A percentile compares a stretch with the other conserved stretches of the same genome.
Evolutionary conservation across 495 filamentous ascomycete genomes (phyloP).

Genomic region (Penicillium riverlandense): DNA sequence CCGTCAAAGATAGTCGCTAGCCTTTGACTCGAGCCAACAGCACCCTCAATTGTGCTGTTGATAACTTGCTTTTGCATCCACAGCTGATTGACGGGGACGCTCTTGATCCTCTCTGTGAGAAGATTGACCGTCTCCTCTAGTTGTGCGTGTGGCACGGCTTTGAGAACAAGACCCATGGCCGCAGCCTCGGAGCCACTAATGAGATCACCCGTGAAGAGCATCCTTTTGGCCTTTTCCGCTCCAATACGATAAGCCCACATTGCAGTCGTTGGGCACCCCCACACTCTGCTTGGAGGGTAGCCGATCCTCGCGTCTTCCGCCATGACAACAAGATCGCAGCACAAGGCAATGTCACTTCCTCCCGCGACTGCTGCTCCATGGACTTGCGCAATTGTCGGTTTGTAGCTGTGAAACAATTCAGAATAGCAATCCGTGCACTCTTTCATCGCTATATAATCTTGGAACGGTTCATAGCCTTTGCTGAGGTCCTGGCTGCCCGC

Average conservation of each 20-base stretch:
- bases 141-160: conserved; percentile 2
- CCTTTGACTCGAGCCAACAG: too few relatives aligned
- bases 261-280: conserved; percentile 1
- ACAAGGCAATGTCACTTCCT: conserved; percentile 7
- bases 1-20: too few relatives aligned
- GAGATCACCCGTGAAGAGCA: conserved; percentile 3
- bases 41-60: too few relatives aligned
- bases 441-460: too few relatives aligned
- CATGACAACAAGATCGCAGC: conserved; percentile 4
- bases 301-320: conserved; percentile 2
- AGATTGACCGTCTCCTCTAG: background rate
- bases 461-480: too few relatives aligned
- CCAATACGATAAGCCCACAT: conserved; percentile 5
- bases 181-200: conserved; percentile 1
- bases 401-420: too few relatives aligned
- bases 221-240: conserved; percentile 3
- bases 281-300: conserved; percentile 3
- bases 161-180: conserved; percentile 1
- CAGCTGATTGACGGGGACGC: too few relatives aligned
- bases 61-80: too few relatives aligned
- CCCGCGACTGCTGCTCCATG: conserved; percentile 2
- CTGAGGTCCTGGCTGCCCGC: too few relatives aligned
- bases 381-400: too few relatives aligned
- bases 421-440: too few relatives aligned
- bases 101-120: too few relatives aligned